These are phyloP conservation scores for Penicillium subrubescens DNA, from an alignment of 495 filamentous ascomycete genomes.

Conservation along the genomic window DNA sequence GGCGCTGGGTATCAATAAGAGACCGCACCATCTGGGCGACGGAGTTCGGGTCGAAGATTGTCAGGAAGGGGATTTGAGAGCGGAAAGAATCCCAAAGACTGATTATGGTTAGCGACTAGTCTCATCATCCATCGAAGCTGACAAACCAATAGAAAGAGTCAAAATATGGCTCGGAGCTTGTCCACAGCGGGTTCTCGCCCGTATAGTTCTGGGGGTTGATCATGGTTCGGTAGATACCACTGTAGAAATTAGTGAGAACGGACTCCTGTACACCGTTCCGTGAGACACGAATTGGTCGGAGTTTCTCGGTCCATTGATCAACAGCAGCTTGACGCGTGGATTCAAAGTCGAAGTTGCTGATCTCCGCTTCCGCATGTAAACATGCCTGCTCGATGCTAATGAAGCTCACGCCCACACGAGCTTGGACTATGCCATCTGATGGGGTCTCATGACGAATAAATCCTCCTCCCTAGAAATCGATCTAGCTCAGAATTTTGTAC, in stretches of 20 bases:
- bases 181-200: conserved; percentile 73
- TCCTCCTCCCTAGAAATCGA: conserved; percentile 53
- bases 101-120: conserved; percentile 12
- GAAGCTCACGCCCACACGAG: conserved; percentile 72
- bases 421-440: conserved; percentile 48
- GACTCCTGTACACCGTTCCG: conserved; percentile 53
- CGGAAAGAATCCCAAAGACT: conserved; percentile 65
- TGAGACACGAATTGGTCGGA: conserved; percentile 55
- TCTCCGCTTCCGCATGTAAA: conserved; percentile 59
- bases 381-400: conserved; percentile 68
- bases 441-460: conserved; percentile 61
- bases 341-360: conserved; percentile 53
- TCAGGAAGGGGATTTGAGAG: conserved; percentile 64
- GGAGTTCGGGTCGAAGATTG: conserved; percentile 62
- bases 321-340: conserved; percentile 46
- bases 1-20: conserved; percentile 70
- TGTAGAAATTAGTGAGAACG: conserved; percentile 63
- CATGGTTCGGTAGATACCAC: conserved; percentile 57
- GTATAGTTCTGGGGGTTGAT: conserved; percentile 74
- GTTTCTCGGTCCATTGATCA: conserved; percentile 49
- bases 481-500: neutral
- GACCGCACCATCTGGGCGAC: conserved; percentile 68
- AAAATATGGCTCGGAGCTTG: conserved; percentile 65
- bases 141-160: conserved; percentile 57
- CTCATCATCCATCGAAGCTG: neutral